Percentiles rank a stretch among this genome's conserved stretches.
These are phyloP conservation scores for Saccharomycopsis sp. DNA, from an alignment of 805 yeast genomes.

Conservation along the genomic window DNA sequence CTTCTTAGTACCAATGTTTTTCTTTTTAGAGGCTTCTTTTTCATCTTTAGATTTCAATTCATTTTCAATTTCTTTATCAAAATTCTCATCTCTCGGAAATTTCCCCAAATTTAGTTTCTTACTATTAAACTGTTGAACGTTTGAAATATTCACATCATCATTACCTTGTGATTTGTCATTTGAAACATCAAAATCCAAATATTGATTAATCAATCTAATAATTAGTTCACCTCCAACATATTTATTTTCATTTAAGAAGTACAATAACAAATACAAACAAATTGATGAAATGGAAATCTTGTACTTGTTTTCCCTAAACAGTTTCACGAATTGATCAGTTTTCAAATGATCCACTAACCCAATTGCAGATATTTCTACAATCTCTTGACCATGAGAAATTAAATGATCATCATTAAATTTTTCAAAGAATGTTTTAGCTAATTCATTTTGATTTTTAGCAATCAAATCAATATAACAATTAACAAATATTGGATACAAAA, in stretches of 20 bases:
- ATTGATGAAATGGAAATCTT: slow-evolving; percentile 73
- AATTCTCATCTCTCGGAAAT: slow-evolving; percentile 81
- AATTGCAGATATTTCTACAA: slow-evolving; percentile 64
- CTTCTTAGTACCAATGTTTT: slow-evolving; percentile 25
- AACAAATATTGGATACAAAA: slow-evolving; percentile 87
- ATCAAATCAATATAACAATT: slow-evolving; percentile 81
- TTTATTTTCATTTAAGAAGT: slow-evolving; percentile 87
- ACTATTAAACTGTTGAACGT: slow-evolving; percentile 54
- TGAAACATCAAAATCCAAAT: slow-evolving; percentile 42
- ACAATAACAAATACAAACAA: slow-evolving; percentile 72
- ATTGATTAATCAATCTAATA: slow-evolving; percentile 79
- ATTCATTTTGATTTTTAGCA: slow-evolving; percentile 43
- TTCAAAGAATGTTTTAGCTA: slow-evolving; percentile 71
- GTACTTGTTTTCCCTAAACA: slow-evolving; percentile 68
- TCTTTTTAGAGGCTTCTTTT: slow-evolving; percentile 39
- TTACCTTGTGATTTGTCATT: slow-evolving; percentile 28
- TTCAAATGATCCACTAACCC: slow-evolving; percentile 73
- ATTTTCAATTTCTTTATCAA: slow-evolving; percentile 74
- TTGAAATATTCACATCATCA: slow-evolving; percentile 36
- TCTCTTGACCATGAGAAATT: slow-evolving; percentile 71
- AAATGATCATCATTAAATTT: slow-evolving; percentile 67
- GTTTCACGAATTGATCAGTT: slow-evolving; percentile 75
- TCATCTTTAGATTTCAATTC: slow-evolving; percentile 78
- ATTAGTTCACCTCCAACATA: slow-evolving; percentile 85
- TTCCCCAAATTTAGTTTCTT: slow-evolving; percentile 76